Conservation (phyloP, 2,329 filamentous ascomycete species). For the Dothistroma pini region DNA sequence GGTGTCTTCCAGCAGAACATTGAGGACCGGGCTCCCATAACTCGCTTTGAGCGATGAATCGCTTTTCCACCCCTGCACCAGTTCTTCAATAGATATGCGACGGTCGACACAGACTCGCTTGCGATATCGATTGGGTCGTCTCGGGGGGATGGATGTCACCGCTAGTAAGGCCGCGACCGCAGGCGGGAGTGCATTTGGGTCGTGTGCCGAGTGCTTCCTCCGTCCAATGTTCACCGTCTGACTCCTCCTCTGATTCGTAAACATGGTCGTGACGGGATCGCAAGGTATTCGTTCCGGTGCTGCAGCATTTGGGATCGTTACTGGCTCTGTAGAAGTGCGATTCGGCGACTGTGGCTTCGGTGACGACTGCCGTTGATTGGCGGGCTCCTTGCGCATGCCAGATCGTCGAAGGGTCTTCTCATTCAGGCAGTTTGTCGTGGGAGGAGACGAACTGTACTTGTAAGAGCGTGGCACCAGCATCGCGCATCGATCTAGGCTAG, state of each 20-base stretch:
- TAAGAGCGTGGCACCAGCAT: slow-evolving; percentile 49
- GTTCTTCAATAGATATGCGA: slow-evolving; percentile 53
- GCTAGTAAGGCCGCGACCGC: slow-evolving; percentile 57
- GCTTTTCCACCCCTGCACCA: slow-evolving; percentile 54
- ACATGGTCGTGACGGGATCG: slow-evolving; percentile 32
- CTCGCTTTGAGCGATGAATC: slow-evolving; percentile 38
- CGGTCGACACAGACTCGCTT: slow-evolving; percentile 40
- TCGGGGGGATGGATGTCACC: slow-evolving; percentile 57
- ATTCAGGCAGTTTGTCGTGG: slow-evolving; percentile 13
- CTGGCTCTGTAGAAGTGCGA: slow-evolving; percentile 39
- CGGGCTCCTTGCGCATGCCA: slow-evolving; percentile 13
- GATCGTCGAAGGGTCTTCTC: slow-evolving; percentile 19
- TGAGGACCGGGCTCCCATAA: slow-evolving; percentile 41
- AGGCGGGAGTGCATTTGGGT: slow-evolving; percentile 48
- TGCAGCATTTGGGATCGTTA: slow-evolving; percentile 40
- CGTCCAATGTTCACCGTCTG: slow-evolving; percentile 21
- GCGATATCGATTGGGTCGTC: slow-evolving; percentile 38
- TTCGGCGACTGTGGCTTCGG: slow-evolving; percentile 18
- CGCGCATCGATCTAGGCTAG: slow-evolving; percentile 7
- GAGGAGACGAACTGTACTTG: slow-evolving; percentile 39
- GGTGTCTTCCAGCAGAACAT: slow-evolving; percentile 54
- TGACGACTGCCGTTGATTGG: slow-evolving; percentile 17
- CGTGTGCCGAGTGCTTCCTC: slow-evolving; percentile 32
- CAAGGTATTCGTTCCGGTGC: slow-evolving; percentile 27
- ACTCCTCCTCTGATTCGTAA: slow-evolving; percentile 17